phyloP scores from a whole-genome alignment of 2,329 filamentous ascomycete species.

The Pezicula radicicola region DNA sequence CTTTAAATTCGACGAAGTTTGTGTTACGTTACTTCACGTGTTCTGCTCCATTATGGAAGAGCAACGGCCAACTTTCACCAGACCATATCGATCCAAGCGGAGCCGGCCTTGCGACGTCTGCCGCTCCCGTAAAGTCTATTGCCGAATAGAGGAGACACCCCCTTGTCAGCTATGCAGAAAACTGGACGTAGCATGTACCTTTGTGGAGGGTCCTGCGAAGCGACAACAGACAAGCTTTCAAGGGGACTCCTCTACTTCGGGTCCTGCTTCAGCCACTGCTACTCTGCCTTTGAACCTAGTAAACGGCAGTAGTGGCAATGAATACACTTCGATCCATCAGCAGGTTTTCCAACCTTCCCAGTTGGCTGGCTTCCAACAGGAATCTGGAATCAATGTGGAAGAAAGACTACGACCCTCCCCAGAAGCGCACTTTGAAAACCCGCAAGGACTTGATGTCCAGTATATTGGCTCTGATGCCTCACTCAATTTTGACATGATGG shows the following conservation, averaged over 20 bases:
- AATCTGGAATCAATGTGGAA: background rate
- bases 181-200: background rate
- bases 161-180: slow-evolving; percentile 2
- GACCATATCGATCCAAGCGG: slow-evolving; percentile 1
- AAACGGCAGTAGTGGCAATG: background rate
- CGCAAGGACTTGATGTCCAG: background rate
- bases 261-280: background rate
- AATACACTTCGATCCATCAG: background rate
- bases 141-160: background rate
- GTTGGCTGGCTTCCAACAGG: background rate
- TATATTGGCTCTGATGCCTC: background rate
- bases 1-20: no score
- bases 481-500: background rate
- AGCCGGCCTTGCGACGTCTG: background rate
- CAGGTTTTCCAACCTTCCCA: background rate
- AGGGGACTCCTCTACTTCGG: background rate
- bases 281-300: background rate
- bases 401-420: background rate
- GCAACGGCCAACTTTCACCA: background rate
- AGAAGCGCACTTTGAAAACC: background rate
- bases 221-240: background rate
- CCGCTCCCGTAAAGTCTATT: slow-evolving; percentile 1
- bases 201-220: slow-evolving; percentile 1
- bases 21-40: no score
- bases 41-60: background rate